Evolutionary conservation across 2,329 filamentous ascomycete species (phyloP).

Genomic region (Fusarium pseudograminearum): DNA sequence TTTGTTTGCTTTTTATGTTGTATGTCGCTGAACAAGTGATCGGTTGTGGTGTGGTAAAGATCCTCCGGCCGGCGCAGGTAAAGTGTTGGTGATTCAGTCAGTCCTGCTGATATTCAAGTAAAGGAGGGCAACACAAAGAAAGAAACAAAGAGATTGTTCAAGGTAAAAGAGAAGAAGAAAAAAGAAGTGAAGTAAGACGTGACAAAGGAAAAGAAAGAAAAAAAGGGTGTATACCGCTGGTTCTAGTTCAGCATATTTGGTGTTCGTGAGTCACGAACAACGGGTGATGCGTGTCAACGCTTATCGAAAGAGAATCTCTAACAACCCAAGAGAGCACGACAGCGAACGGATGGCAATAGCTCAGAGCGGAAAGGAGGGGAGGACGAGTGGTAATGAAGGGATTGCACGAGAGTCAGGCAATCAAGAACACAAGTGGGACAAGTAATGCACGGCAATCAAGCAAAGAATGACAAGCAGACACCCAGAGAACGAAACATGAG

Average conservation of each 20-base stretch:
- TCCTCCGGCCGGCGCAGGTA: slow-evolving; percentile 39
- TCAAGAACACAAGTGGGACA: slow-evolving; percentile 37
- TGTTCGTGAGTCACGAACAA: slow-evolving; percentile 48
- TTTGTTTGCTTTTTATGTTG: slow-evolving; percentile 15
- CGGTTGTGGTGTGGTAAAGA: slow-evolving; percentile 16
- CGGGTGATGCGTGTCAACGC: slow-evolving; percentile 29
- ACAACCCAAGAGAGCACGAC: slow-evolving; percentile 38
- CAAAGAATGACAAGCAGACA: slow-evolving; percentile 36
- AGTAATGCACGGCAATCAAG: slow-evolving; percentile 32
- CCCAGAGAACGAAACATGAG: slow-evolving; percentile 41
- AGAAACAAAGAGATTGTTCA: slow-evolving; percentile 25
- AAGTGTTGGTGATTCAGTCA: slow-evolving; percentile 37
- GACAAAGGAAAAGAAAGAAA: slow-evolving; percentile 38
- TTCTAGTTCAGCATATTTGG: slow-evolving; percentile 42
- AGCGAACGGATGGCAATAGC: slow-evolving; percentile 34
- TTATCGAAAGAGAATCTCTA: slow-evolving; percentile 28
- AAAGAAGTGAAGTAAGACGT: slow-evolving; percentile 16
- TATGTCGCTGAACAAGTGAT: slow-evolving; percentile 20
- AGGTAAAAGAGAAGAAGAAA: slow-evolving; percentile 22
- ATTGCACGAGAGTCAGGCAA: slow-evolving; percentile 40
- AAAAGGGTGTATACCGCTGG: slow-evolving; percentile 35
- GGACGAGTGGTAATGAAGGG: slow-evolving; percentile 45
- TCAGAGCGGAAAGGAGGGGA: slow-evolving; percentile 24
- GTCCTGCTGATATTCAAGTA: slow-evolving; percentile 46
- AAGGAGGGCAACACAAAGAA: slow-evolving; percentile 37